Percentiles rank a stretch among this genome's conserved stretches.
Evolutionary conservation across 805 yeast genomes (phyloP).

Genomic region (Pichia rugopelliculosa): DNA sequence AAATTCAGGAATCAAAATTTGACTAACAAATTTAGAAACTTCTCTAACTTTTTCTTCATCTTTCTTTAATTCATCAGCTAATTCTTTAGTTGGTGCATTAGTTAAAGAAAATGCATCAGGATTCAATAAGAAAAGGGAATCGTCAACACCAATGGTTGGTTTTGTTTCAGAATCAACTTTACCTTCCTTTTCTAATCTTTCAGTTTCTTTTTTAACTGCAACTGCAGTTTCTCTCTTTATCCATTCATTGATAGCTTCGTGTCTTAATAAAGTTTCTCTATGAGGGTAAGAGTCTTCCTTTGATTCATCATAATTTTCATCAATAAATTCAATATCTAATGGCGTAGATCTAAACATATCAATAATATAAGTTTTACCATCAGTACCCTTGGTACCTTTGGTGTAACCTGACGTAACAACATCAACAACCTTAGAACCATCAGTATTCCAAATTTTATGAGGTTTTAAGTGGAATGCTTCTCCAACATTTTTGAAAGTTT

Average conservation of each 20-base stretch:
- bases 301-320: slow-evolving; percentile 40
- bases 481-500: slow-evolving; percentile 52
- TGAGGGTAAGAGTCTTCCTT: slow-evolving; percentile 68
- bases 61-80: slow-evolving; percentile 30
- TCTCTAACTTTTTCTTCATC: slow-evolving; percentile 63
- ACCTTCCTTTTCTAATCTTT: slow-evolving; percentile 29
- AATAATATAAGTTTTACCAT: slow-evolving; percentile 74
- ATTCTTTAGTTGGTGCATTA: slow-evolving; percentile 31
- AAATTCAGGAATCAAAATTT: slow-evolving; percentile 54
- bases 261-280: slow-evolving; percentile 67
- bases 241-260: slow-evolving; percentile 89
- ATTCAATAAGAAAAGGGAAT: slow-evolving; percentile 53
- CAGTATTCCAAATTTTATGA: slow-evolving; percentile 48
- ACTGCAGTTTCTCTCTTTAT: slow-evolving; percentile 62
- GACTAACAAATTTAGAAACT: slow-evolving; percentile 56
- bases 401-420: slow-evolving; percentile 67
- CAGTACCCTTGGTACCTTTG: slow-evolving; percentile 82
- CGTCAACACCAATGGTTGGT: slow-evolving; percentile 46
- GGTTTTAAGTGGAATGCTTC: slow-evolving; percentile 72
- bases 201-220: slow-evolving; percentile 43
- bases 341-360: slow-evolving; percentile 85
- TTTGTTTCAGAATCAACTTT: slow-evolving; percentile 32
- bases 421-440: slow-evolving; percentile 36
- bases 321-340: slow-evolving; percentile 70
- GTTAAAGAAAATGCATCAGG: slow-evolving; percentile 66